Base-by-base conservation (phyloP, 129 eudicot genomes). In the Mikania micrantha region DNA sequence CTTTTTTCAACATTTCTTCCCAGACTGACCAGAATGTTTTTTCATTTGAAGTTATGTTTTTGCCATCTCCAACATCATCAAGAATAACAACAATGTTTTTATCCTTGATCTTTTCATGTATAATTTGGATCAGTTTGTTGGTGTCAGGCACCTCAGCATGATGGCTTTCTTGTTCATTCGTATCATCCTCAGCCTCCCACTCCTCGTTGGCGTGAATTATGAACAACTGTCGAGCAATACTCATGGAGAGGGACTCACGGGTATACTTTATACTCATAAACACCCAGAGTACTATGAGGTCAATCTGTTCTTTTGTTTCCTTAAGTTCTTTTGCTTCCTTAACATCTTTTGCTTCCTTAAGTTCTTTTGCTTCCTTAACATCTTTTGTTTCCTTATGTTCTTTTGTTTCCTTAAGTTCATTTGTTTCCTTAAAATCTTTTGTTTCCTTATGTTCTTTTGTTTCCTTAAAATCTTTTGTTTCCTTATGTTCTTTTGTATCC, bases 191-290 rank as follows among this genome's bases (percentile, higher is more conserved):
- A 31, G 16, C 77, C 69, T 60, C 74, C 78, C 84, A 77, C 54
- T 81, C 87, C 40, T 65, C 67, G 34, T 20, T 24, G 40, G 49
- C 4, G 34, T 63, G 50, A 41, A 52, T 70, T 36, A 81, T 39
- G 53, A 61, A 65, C 45, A 85, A 34, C 64, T 85, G 90, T 6
- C 72, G 79, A 34, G 81, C 85, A 72, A 85, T 61, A 54, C 78
- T 72, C 41, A 20, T 52, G 16, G 32, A 54, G 27, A 85, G 81
- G 42, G 74, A 63, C 13, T 40, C 42, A 22, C 1, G 15, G 17
- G 73, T 57, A 38, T 77, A 69, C 3, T 39, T 3, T 58, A 39
- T 53, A 66, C 49, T 16, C 47, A 76, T 67, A 45, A 57, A 82
- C 45, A 79, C 65, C 91, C 87, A 85, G 4, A 83, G 53, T n/a